Conservation (phyloP, 1,284 basidiomycete species). For the Fomitopsis betulina region DNA sequence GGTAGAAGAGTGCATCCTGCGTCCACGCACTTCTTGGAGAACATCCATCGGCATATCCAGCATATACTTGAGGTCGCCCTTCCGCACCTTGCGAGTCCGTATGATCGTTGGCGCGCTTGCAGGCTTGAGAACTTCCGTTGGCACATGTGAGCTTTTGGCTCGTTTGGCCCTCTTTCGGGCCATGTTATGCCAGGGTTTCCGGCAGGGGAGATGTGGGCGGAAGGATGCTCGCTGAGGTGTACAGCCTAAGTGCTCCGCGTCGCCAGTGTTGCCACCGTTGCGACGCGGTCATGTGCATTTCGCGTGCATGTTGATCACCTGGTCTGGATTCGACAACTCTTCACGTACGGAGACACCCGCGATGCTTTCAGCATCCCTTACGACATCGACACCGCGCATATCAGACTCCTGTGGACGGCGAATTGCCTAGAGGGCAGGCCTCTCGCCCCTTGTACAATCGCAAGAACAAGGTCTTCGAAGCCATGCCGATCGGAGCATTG, state of each 20-base stretch:
- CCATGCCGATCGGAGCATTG: neutral
- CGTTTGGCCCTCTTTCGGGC: neutral
- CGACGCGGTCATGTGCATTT: too few relatives aligned
- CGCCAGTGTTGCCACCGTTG: too few relatives aligned
- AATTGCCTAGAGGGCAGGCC: neutral
- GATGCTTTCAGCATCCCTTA: neutral
- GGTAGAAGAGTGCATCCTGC: neutral
- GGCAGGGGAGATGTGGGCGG: too few relatives aligned
- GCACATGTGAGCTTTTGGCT: neutral
- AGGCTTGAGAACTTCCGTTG: neutral
- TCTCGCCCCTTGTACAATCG: neutral
- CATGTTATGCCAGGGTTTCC: neutral
- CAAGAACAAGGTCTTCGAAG: neutral
- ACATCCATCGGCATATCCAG: neutral
- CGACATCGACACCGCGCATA: neutral
- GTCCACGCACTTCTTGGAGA: neutral
- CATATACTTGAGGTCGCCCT: neutral
- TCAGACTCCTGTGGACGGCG: neutral
- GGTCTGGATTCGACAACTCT: constrained; percentile 1
- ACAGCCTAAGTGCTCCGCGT: too few relatives aligned
- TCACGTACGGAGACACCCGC: neutral
- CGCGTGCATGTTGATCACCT: neutral
- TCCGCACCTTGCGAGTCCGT: neutral
- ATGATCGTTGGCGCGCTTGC: neutral
- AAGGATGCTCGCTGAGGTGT: too few relatives aligned